phyloP scores from a whole-genome alignment of 345 rosid species.

The Brassica nigra region DNA sequence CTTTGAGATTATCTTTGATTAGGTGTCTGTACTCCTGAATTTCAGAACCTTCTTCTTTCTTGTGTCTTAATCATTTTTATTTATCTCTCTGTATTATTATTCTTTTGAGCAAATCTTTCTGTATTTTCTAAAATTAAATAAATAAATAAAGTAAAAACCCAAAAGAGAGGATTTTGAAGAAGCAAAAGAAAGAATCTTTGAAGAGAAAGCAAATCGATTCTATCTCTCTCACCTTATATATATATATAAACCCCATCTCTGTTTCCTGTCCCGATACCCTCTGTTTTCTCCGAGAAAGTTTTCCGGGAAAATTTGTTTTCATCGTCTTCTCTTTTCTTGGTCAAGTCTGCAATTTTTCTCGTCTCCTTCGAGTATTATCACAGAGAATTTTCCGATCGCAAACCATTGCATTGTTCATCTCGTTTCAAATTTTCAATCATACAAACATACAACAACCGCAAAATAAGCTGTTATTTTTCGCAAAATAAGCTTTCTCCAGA shows the following conservation, averaged over 20 bases:
- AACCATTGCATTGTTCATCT: not conserved
- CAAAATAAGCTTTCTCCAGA: conserved; percentile 35
- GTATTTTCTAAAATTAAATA: conserved; percentile 8
- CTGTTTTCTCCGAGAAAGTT: not conserved
- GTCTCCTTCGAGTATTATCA: not conserved
- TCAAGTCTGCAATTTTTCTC: conserved; percentile 30
- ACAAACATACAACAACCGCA: conserved; percentile 29
- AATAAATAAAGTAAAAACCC: not conserved
- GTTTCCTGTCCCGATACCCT: not conserved
- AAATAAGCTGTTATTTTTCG: conserved; percentile 27
- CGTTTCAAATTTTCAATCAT: not conserved
- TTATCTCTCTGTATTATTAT: not conserved
- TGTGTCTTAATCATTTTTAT: not conserved
- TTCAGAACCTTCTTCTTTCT: conserved; percentile 29
- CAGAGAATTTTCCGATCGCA: no score
- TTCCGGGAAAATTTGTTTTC: not conserved
- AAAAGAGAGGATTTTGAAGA: conserved; percentile 35
- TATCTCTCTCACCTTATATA: conserved; percentile 13
- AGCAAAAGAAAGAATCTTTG: conserved; percentile 34
- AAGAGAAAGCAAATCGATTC: conserved; percentile 27
- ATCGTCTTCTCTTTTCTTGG: conserved; percentile 17
- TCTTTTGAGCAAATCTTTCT: not conserved
- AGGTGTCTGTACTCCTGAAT: conserved; percentile 12
- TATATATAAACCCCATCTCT: conserved; percentile 1
- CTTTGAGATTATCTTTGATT: conserved; percentile 29